Evolutionary conservation across 192 early-diverging fungal species (phyloP).

Genomic region (Backusella liffmaniae): DNA sequence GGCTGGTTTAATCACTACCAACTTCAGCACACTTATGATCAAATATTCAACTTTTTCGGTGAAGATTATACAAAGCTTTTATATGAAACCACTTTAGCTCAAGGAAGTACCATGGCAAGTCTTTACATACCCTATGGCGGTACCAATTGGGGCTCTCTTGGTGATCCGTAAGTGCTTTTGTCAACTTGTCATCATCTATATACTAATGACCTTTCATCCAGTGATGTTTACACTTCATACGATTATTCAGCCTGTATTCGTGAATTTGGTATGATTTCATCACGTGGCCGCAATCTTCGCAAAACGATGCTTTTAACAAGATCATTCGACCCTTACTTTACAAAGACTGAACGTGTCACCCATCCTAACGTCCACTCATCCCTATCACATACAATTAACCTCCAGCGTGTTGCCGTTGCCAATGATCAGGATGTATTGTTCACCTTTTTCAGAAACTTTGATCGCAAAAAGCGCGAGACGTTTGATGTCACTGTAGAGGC

Average conservation of each 20-base stretch:
- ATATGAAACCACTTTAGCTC: slow-evolving; percentile 61
- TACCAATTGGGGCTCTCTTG: slow-evolving; percentile 78
- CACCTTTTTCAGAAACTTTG: slow-evolving; percentile 72
- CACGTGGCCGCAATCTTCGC: slow-evolving; percentile 57
- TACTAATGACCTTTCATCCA: not conserved
- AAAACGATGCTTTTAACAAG: slow-evolving; percentile 56
- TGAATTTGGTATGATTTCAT: slow-evolving; percentile 66
- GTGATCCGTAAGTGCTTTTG: slow-evolving; percentile 52
- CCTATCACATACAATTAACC: slow-evolving; percentile 42
- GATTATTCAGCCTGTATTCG: slow-evolving; percentile 78
- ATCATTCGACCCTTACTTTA: slow-evolving; percentile 56
- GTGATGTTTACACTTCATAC: slow-evolving; percentile 75
- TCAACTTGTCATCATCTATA: not conserved
- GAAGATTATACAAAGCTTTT: slow-evolving; percentile 63
- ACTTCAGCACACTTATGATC: slow-evolving; percentile 61
- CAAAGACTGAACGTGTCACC: slow-evolving; percentile 45
- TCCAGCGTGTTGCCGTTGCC: slow-evolving; percentile 35
- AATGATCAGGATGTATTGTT: slow-evolving; percentile 36
- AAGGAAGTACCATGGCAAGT: slow-evolving; percentile 62
- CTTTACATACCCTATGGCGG: slow-evolving; percentile 79
- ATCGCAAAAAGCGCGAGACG: slow-evolving; percentile 29
- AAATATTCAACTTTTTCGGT: slow-evolving; percentile 69
- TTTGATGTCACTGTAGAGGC: slow-evolving; percentile 41
- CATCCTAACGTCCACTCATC: slow-evolving; percentile 34
- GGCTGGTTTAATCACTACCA: slow-evolving; percentile 80